Conservation (phyloP, 805 yeast species). For the Starmerella powellii region DNA sequence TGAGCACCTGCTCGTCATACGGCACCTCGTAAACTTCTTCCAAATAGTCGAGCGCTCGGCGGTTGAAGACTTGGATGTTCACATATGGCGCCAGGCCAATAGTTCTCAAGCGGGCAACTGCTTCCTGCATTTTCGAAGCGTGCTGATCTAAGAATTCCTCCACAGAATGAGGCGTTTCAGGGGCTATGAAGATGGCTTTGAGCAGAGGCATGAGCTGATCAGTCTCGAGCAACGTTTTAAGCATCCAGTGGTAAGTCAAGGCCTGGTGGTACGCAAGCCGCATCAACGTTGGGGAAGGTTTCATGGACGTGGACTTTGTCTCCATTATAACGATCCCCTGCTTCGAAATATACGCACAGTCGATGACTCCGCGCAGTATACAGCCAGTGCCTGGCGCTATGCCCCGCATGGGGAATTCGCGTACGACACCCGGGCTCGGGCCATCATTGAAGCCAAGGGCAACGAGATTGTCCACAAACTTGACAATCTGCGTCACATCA, state of each 20-base stretch:
- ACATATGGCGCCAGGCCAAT: slow-evolving; percentile 7
- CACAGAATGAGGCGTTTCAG: neutral
- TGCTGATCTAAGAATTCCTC: neutral
- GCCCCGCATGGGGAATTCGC: slow-evolving; percentile 28
- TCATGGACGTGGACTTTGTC: slow-evolving; percentile 23
- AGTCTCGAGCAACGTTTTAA: slow-evolving; percentile 11
- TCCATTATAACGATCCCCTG: slow-evolving; percentile 22
- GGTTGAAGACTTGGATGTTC: slow-evolving; percentile 7
- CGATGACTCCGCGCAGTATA: slow-evolving; percentile 25
- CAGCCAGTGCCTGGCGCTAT: slow-evolving; percentile 11
- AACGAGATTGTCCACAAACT: slow-evolving; percentile 19
- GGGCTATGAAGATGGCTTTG: neutral
- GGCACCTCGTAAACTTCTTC: slow-evolving; percentile 2
- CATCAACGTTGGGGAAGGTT: slow-evolving; percentile 12
- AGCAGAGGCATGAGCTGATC: neutral
- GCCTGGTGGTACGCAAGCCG: slow-evolving; percentile 29
- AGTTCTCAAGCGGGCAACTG: neutral
- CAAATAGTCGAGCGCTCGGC: neutral
- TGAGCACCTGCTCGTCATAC: slow-evolving; percentile 1
- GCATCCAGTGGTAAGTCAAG: slow-evolving; percentile 23
- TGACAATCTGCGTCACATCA: slow-evolving; percentile 6
- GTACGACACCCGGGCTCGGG: slow-evolving; percentile 4
- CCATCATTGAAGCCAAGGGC: slow-evolving; percentile 8
- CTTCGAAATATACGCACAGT: slow-evolving; percentile 15
- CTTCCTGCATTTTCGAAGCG: neutral